A percentile compares a stretch with the other conserved stretches of the same genome.
Evolutionary conservation across 2,329 filamentous ascomycete species (phyloP).

Genomic region (Penicillium sclerotiorum): DNA sequence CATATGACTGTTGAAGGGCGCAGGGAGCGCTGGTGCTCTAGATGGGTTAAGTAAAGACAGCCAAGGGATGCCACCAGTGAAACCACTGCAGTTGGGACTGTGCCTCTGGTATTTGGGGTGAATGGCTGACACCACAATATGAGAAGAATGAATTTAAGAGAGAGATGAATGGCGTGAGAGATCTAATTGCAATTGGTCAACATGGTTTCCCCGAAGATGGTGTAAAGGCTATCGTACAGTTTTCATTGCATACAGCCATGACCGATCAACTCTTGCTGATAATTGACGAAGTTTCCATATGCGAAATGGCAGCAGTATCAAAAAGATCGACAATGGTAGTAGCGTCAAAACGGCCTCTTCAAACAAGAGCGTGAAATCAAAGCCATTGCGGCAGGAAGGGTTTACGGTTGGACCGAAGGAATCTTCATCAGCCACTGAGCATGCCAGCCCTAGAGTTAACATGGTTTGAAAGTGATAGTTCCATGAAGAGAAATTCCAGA

Average conservation of each 20-base stretch:
- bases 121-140: conserved; percentile 14
- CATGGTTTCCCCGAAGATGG: neutral
- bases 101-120: conserved; percentile 16
- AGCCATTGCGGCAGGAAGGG: conserved; percentile 26
- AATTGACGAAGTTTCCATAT: conserved; percentile 9
- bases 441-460: neutral
- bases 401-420: conserved; percentile 31
- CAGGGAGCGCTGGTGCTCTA: conserved; percentile 22
- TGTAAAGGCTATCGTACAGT: conserved; percentile 8
- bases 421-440: conserved; percentile 18
- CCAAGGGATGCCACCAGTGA: conserved; percentile 8
- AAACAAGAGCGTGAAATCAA: conserved; percentile 37
- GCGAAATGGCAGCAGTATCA: conserved; percentile 1
- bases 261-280: conserved; percentile 21
- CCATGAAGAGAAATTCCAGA: neutral
- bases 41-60: conserved; percentile 18
- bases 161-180: conserved; percentile 12
- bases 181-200: conserved; percentile 6
- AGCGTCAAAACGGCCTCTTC: conserved; percentile 32
- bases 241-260: conserved; percentile 22
- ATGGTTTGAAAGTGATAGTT: neutral
- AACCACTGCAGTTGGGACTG: conserved; percentile 10
- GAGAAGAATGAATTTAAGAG: conserved; percentile 14
- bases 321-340: conserved; percentile 3
- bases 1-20: conserved; percentile 21